phyloP scores from a whole-genome alignment of 2,329 filamentous ascomycete species.

The Xylariaceae sp. region DNA sequence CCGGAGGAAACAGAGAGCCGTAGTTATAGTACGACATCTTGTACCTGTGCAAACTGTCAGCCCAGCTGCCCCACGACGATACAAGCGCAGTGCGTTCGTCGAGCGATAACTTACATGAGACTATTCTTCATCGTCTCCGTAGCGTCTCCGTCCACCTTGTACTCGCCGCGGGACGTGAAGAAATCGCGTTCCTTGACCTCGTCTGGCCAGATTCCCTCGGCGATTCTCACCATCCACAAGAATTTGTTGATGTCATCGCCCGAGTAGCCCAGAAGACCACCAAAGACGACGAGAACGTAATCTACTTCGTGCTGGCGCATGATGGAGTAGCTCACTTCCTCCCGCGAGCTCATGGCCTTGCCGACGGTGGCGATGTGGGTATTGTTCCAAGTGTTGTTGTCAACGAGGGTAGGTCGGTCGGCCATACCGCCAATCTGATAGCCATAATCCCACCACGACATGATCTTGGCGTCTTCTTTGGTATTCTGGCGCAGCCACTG shows the following conservation, averaged over 20 bases:
- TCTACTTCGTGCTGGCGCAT: slow-evolving; percentile 98
- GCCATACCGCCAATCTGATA: slow-evolving; percentile 99
- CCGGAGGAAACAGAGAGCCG: slow-evolving; percentile 83
- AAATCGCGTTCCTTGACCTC: slow-evolving; percentile 96
- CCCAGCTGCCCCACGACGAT: background rate
- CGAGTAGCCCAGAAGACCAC: slow-evolving; percentile 92
- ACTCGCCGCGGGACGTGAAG: slow-evolving; percentile 91
- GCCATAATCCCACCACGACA: slow-evolving; percentile 99
- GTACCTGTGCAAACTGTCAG: slow-evolving; percentile 65
- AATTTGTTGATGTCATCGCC: slow-evolving; percentile 99
- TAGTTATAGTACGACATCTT: slow-evolving; percentile 99
- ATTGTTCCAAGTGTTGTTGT: slow-evolving; percentile 99
- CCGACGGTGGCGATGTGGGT: slow-evolving; percentile 98
- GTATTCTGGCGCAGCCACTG: slow-evolving; percentile 99
- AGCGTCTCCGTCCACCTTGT: slow-evolving; percentile 88
- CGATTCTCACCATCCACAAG: slow-evolving; percentile 99
- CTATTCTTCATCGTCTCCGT: slow-evolving; percentile 99
- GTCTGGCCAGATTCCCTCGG: slow-evolving; percentile 99
- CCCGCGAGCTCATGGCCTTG: slow-evolving; percentile 96
- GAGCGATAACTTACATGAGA: slow-evolving; percentile 72
- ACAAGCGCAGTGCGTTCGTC: background rate
- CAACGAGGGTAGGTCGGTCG: slow-evolving; percentile 91
- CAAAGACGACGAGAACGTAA: slow-evolving; percentile 97
- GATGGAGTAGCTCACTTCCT: slow-evolving; percentile 98
- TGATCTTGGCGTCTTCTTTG: slow-evolving; percentile 89